Evolutionary conservation across 495 filamentous ascomycete genomes (phyloP), one percentile per base, ranked within the genome.

Genomic region (Neurospora sp.): DNA sequence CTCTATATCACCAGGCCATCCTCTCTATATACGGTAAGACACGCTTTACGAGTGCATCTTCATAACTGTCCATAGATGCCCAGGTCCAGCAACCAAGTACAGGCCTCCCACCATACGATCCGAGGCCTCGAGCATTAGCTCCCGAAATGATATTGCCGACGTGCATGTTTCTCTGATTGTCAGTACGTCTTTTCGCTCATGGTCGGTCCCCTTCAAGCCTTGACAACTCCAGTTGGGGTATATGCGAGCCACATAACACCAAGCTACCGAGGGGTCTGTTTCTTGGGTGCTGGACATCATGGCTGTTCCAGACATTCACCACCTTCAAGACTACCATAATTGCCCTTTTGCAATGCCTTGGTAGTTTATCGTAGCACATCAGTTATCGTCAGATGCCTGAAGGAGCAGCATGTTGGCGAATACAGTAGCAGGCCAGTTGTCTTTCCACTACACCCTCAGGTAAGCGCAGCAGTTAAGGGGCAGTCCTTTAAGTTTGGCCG

Each of bases 1-100:
- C 75, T 77, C 72, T 75, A 73, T 70, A 73, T 79, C 74, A 76
- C 72, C 75, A 76, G 75, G 66, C 62, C 72, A 66, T 71, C 39
- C 77, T 74, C 73, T 78, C 79, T 82, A 81, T 78, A 82, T 81
- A 82, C 77, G 77, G 75, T 77, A 77, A 73, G 69, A 77, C 77
- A 77, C 72, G 80, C 79, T 80, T 80, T 82, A 81, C 80, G 78
- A 78, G 72, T 77, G 72, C 75, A 76, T 66, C 54, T 66, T 66
- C 20, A 66, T 66, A 66, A 9, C 54, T 66, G 54, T 35, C 27
- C 54, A 9, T 66, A 16, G 27, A 66, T 35, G 54, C 54, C 54
- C 14, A 18, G 27, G 23, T 14, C 54, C 12, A 66, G 54, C 54
- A 31, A 35, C 27, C 54, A 18, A 66, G 54, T 35, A 66, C 54